A percentile compares a stretch with the other conserved stretches of the same genome.
Evolutionary conservation across 306 rosid species (phyloP).

Genomic region (Cucurbita pepo): DNA sequence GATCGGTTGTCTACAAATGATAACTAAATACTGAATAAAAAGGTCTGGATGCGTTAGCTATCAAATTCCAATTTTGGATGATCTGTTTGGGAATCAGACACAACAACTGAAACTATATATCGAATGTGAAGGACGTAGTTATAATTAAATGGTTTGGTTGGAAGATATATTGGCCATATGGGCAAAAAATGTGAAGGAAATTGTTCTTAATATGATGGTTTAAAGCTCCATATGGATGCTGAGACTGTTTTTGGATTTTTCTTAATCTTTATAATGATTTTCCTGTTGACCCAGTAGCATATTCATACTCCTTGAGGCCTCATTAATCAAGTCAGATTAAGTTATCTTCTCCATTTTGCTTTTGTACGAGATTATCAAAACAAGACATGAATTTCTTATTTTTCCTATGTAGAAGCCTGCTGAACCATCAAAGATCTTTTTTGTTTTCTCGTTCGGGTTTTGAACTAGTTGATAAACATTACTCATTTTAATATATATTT

Average conservation of each 20-base stretch:
- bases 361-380: background rate
- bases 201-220: background rate
- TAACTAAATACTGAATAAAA: background rate
- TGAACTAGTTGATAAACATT: background rate
- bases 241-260: background rate
- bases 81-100: background rate
- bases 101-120: background rate
- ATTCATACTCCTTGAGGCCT: background rate
- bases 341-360: background rate
- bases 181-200: background rate
- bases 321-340: background rate
- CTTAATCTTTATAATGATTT: background rate
- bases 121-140: background rate
- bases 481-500: background rate
- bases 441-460: background rate
- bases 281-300: background rate
- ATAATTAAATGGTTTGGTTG: background rate
- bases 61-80: background rate
- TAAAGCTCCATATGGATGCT: background rate
- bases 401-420: background rate
- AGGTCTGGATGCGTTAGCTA: background rate
- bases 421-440: background rate
- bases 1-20: background rate
- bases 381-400: background rate
- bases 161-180: background rate